Conservation (phyloP, 163 green algal genomes). For the Smithsoniella earleae region DNA sequence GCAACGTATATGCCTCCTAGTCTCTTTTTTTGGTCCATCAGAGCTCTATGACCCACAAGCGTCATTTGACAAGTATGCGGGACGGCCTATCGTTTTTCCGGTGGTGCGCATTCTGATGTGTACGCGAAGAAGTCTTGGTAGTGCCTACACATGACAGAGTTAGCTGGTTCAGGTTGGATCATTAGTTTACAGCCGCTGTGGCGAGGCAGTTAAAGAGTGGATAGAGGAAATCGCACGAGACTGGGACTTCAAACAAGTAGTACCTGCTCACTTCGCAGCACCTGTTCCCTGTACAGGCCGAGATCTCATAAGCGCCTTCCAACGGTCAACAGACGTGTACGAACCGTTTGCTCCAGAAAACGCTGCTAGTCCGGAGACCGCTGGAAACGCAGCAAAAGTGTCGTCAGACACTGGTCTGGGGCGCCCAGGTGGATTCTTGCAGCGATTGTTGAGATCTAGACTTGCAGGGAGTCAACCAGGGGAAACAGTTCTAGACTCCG, state of each 20-base stretch:
- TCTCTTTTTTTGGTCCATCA: constrained; percentile 82
- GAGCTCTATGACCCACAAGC: constrained; percentile 29
- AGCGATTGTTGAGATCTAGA: not conserved
- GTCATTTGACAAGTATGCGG: constrained; percentile 33
- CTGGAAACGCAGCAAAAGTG: not conserved
- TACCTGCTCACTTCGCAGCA: constrained; percentile 75
- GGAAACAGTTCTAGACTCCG: constrained; percentile 1
- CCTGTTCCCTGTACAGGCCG: constrained; percentile 44
- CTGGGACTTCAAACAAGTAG: constrained; percentile 71
- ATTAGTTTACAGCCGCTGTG: constrained; percentile 74
- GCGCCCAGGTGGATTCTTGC: constrained; percentile 6
- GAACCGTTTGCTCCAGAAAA: not conserved
- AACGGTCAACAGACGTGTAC: constrained; percentile 28
- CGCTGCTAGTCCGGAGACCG: not conserved
- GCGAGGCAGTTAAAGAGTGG: constrained; percentile 49
- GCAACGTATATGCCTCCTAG: constrained; percentile 79
- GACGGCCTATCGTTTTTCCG: constrained; percentile 29
- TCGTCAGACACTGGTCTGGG: not conserved
- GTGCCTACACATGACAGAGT: no score
- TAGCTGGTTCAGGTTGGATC: constrained; percentile 70
- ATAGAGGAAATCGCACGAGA: constrained; percentile 57
- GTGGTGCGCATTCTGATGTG: constrained; percentile 4
- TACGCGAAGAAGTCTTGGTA: no score
- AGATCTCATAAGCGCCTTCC: constrained; percentile 16
- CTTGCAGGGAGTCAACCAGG: not conserved